Conservation (phyloP, 202 grass and related monocot species). For the Musa balbisiana region DNA sequence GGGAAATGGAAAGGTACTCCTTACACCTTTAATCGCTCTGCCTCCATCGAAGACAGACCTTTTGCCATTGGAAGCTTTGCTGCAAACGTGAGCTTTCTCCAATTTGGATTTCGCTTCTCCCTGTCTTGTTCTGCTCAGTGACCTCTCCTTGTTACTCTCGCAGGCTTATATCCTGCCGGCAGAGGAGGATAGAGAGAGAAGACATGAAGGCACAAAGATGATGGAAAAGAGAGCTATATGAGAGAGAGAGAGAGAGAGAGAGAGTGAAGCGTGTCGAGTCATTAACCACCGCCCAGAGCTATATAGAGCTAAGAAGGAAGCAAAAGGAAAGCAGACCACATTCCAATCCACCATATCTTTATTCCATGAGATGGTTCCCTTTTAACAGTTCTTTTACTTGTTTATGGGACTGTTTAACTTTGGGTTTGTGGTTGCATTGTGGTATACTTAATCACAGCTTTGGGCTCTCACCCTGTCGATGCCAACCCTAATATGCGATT, state of each 20-base stretch:
- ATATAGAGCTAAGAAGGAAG: neutral
- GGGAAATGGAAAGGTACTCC: neutral
- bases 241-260: neutral
- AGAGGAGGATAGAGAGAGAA: neutral
- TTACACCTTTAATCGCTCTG: neutral
- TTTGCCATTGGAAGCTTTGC: slow-evolving; percentile 1
- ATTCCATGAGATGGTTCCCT: neutral
- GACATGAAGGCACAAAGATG: neutral
- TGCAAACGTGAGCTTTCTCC: slow-evolving; percentile 8
- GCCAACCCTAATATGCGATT: too few species aligned
- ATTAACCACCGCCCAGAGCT: neutral
- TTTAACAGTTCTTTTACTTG: neutral
- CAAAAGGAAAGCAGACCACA: neutral
- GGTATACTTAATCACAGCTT: neutral
- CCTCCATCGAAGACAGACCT: neutral
- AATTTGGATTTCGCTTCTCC: neutral
- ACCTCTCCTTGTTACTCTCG: neutral
- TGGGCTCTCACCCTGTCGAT: neutral
- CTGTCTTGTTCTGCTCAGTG: neutral
- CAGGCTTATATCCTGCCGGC: neutral
- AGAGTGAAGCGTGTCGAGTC: neutral
- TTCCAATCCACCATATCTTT: neutral
- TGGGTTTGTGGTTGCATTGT: neutral
- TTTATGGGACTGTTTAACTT: neutral
- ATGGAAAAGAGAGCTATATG: neutral